Evolutionary conservation across 306 rosid genomes (phyloP).

Genomic region (Abrus pulchellus): DNA sequence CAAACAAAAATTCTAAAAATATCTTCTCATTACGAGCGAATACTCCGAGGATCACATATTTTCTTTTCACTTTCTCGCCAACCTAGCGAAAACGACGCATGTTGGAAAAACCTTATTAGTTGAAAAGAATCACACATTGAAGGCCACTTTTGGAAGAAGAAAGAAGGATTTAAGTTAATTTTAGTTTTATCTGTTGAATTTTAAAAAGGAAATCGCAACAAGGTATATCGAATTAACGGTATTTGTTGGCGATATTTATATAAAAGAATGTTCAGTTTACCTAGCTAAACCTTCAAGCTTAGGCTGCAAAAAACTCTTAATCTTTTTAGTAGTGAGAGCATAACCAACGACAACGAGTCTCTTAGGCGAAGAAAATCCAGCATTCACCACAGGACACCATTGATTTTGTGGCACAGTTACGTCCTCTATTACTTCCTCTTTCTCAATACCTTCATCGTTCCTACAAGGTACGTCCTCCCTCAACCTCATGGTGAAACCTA

Average conservation of each 20-base stretch:
- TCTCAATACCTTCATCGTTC: constrained; percentile 48
- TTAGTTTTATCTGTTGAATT: not conserved
- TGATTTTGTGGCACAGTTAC: constrained; percentile 41
- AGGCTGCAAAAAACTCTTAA: constrained; percentile 92
- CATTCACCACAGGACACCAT: constrained; percentile 55
- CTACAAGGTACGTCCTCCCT: constrained; percentile 58
- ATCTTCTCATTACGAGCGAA: constrained; percentile 32
- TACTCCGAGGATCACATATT: constrained; percentile 35
- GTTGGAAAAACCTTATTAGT: constrained; percentile 28
- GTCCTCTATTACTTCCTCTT: constrained; percentile 46
- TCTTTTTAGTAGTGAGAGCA: constrained; percentile 94
- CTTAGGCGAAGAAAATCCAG: constrained; percentile 55
- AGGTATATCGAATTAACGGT: not conserved
- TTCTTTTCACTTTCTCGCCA: constrained; percentile 55
- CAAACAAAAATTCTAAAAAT: constrained; percentile 32
- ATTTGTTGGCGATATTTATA: not conserved
- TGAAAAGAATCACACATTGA: constrained; percentile 31
- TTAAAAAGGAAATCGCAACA: not conserved
- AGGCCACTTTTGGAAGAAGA: not conserved
- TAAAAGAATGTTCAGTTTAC: constrained; percentile 49
- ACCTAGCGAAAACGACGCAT: constrained; percentile 62
- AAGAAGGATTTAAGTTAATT: not conserved
- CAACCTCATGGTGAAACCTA: constrained; percentile 52
- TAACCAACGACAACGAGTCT: constrained; percentile 79
- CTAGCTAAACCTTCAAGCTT: constrained; percentile 90